Percentiles rank a stretch among this genome's conserved stretches.
Conservation (phyloP, 75 land plant genomes). For the Cupressus sempervirens region DNA sequence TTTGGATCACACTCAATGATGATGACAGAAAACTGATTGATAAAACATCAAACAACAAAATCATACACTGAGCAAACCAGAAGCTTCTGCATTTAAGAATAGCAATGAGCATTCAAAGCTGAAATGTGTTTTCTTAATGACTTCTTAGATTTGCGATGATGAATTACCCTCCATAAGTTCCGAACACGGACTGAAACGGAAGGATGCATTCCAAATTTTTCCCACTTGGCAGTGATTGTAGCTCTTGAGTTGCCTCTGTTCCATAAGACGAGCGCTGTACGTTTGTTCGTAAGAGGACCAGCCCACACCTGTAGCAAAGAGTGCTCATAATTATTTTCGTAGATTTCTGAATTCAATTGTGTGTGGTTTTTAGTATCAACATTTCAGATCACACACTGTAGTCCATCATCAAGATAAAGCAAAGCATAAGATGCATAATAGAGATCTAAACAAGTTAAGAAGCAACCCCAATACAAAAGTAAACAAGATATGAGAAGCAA, state of each 20-base stretch:
- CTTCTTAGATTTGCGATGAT: neutral
- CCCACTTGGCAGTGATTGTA: slow-evolving; percentile 26
- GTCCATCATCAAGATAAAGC: too few species aligned
- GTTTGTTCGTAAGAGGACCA: slow-evolving; percentile 33
- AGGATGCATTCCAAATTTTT: slow-evolving; percentile 24
- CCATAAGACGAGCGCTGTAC: slow-evolving; percentile 28
- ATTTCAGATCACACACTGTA: too few species aligned
- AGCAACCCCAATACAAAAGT: slow-evolving; percentile 2
- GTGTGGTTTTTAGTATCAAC: too few species aligned
- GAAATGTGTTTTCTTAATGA: neutral
- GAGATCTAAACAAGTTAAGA: neutral
- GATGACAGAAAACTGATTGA: too few species aligned
- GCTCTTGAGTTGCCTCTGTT: slow-evolving; percentile 19
- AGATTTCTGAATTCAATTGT: too few species aligned
- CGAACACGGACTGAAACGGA: slow-evolving; percentile 11
- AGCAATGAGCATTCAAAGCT: neutral
- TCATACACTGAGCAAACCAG: too few species aligned
- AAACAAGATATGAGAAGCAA: too few species aligned
- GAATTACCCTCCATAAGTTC: slow-evolving; percentile 40
- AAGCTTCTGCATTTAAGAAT: too few species aligned
- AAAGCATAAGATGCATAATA: too few species aligned
- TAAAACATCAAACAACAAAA: too few species aligned
- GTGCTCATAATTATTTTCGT: too few species aligned
- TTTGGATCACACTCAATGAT: too few species aligned
- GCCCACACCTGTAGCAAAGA: slow-evolving; percentile 38